Evolutionary conservation across 1,284 basidiomycete species (phyloP).

Genomic region (Sporisorium graminicola): DNA sequence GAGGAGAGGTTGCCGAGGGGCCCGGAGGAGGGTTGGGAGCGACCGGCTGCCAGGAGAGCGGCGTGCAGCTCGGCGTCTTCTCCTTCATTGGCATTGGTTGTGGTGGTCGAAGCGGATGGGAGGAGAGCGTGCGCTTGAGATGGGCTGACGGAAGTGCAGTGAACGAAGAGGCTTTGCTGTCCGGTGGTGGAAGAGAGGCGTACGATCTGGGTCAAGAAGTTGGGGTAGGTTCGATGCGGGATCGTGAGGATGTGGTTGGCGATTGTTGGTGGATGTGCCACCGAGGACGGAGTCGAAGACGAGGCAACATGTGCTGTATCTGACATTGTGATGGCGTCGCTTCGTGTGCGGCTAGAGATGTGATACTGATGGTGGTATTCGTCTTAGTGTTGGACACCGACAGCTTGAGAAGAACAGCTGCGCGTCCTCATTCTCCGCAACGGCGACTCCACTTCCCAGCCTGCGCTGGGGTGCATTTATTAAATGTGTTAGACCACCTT

Average conservation of each 20-base stretch:
- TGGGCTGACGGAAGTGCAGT: conserved; percentile 18
- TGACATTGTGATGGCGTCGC: not conserved
- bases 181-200: conserved; percentile 8
- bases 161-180: conserved; percentile 27
- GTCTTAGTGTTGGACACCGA: conserved; percentile 5
- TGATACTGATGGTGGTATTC: not conserved
- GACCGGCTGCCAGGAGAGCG: conserved; percentile 25
- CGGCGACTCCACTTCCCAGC: conserved; percentile 6
- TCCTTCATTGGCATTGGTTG: not conserved
- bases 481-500: conserved; percentile 1
- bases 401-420: conserved; percentile 3
- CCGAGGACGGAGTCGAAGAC: not conserved
- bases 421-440: not conserved
- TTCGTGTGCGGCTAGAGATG: not conserved
- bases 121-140: conserved; percentile 12
- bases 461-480: not conserved
- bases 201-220: conserved; percentile 34
- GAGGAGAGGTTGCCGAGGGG: conserved; percentile 14
- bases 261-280: conserved; percentile 2
- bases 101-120: not conserved
- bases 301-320: not conserved
- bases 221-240: conserved; percentile 14
- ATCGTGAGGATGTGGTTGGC: conserved; percentile 38
- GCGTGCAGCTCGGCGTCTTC: conserved; percentile 23
- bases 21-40: not conserved